Conservation (phyloP, 1,284 basidiomycete species). For the Ustanciosporium gigantosporum region DNA sequence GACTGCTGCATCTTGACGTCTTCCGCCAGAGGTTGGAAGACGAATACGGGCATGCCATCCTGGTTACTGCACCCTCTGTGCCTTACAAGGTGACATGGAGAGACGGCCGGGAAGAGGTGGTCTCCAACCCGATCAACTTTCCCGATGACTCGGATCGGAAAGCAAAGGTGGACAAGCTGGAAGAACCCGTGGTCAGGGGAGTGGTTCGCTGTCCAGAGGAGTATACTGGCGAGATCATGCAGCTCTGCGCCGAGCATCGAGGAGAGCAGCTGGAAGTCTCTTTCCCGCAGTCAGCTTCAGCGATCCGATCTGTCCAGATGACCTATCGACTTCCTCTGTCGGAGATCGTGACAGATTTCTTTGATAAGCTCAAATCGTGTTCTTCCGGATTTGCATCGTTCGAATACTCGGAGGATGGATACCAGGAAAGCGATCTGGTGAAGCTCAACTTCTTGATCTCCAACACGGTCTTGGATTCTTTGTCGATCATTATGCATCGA, state of each 20-base stretch:
- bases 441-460: slow-evolving; percentile 55
- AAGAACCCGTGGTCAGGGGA: slow-evolving; percentile 56
- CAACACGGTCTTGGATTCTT: slow-evolving; percentile 52
- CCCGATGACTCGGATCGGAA: slow-evolving; percentile 52
- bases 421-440: slow-evolving; percentile 49
- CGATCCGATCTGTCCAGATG: slow-evolving; percentile 49
- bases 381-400: slow-evolving; percentile 58
- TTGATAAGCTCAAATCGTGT: slow-evolving; percentile 60
- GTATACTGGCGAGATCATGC: slow-evolving; percentile 59
- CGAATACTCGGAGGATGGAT: slow-evolving; percentile 54
- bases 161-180: slow-evolving; percentile 31
- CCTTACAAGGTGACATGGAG: slow-evolving; percentile 51
- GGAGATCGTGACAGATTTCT: slow-evolving; percentile 60
- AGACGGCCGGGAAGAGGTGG: slow-evolving; percentile 41
- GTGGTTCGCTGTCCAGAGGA: slow-evolving; percentile 55
- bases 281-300: slow-evolving; percentile 22
- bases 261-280: slow-evolving; percentile 54
- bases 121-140: slow-evolving; percentile 56
- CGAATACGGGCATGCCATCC: slow-evolving; percentile 69
- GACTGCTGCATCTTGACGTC: slow-evolving; percentile 95
- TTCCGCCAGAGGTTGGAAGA: slow-evolving; percentile 95
- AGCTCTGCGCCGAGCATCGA: slow-evolving; percentile 58
- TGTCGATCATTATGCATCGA: slow-evolving; percentile 54
- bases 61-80: slow-evolving; percentile 58
- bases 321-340: slow-evolving; percentile 53